Evolutionary conservation across 2,329 filamentous ascomycete species (phyloP).

Genomic region (Fonsecaea monophora): DNA sequence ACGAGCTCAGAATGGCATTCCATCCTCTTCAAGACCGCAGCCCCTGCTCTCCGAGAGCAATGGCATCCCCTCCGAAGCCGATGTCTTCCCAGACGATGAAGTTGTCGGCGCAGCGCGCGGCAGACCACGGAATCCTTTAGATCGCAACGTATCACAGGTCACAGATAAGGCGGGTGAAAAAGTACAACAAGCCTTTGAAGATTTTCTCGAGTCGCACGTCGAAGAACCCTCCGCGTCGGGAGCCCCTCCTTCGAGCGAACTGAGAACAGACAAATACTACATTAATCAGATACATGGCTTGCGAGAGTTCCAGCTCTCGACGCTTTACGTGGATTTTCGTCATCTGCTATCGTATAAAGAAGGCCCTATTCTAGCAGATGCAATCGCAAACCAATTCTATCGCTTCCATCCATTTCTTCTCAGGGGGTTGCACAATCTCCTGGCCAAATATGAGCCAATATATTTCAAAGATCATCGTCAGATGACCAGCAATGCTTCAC

Average conservation of each 20-base stretch:
- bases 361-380: conserved; percentile 72
- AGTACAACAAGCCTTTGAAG: conserved; percentile 67
- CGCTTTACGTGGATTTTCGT: conserved; percentile 72
- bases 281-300: conserved; percentile 70
- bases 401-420: conserved; percentile 92
- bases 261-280: conserved; percentile 69
- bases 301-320: conserved; percentile 66
- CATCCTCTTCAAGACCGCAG: conserved; percentile 62
- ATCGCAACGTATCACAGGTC: conserved; percentile 63
- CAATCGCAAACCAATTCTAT: conserved; percentile 90
- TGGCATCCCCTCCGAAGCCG: conserved; percentile 62
- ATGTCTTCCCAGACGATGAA: conserved; percentile 68
- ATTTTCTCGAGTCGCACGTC: conserved; percentile 66
- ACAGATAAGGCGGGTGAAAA: conserved; percentile 68
- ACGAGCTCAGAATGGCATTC: conserved; percentile 47
- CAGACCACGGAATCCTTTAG: conserved; percentile 56
- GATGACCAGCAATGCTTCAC: conserved; percentile 74
- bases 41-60: conserved; percentile 57
- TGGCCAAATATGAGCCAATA: conserved; percentile 89
- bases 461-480: conserved; percentile 95
- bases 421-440: conserved; percentile 86
- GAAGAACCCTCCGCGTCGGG: conserved; percentile 65
- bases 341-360: conserved; percentile 80
- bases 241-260: conserved; percentile 60
- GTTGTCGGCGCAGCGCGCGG: conserved; percentile 61